Evolutionary conservation across 345 rosid species (phyloP).

Genomic region (sweet orange (Citrus sinensis)): DVS_A1.0 CM039164.1:2258501-2259000

Average conservation of each 20-base stretch:
- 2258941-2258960: not conserved
- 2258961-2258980: not conserved
- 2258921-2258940: slow-evolving; percentile 38
- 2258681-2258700: too few species aligned
- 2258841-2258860: slow-evolving; percentile 66
- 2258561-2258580: not conserved
- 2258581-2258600: not conserved
- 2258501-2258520: not conserved
- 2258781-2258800: slow-evolving; percentile 1
- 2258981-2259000: not conserved
- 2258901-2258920: slow-evolving; percentile 65
- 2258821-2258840: slow-evolving; percentile 88
- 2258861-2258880: slow-evolving; percentile 63
- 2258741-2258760: not conserved
- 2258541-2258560: not conserved
- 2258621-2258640: too few species aligned
- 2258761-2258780: not conserved
- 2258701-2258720: too few species aligned
- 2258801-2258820: slow-evolving; percentile 11
- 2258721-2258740: not conserved
- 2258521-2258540: not conserved
- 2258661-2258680: too few species aligned
- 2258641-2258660: too few species aligned
- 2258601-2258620: not conserved
- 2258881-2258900: slow-evolving; percentile 76